Conservation (phyloP, 2,329 filamentous ascomycete genomes). For the Myriosclerotinia curreyana region DNA sequence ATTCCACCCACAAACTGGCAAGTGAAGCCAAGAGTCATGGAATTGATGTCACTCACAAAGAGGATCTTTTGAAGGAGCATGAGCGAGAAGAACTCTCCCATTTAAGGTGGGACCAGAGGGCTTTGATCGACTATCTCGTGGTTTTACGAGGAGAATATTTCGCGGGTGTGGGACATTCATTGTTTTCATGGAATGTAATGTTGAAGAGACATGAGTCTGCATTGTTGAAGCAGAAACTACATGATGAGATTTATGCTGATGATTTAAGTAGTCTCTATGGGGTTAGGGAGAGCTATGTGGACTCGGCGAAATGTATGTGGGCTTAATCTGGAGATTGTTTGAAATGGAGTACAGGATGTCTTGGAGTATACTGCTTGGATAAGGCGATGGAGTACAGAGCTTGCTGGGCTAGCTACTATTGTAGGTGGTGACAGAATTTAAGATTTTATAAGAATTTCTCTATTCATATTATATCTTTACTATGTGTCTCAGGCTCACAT, state of each 20-base stretch:
- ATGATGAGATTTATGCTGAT: conserved; percentile 15
- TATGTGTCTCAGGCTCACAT: not conserved
- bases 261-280: conserved; percentile 22
- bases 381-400: conserved; percentile 1
- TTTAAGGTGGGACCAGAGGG: conserved; percentile 49
- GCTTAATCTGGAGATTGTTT: conserved; percentile 6
- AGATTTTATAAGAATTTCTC: not conserved
- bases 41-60: conserved; percentile 45
- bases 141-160: conserved; percentile 45
- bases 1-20: conserved; percentile 42
- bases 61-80: conserved; percentile 43
- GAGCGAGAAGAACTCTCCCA: conserved; percentile 37
- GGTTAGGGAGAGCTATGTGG: conserved; percentile 18
- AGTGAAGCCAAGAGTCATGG: conserved; percentile 40
- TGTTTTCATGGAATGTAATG: conserved; percentile 49
- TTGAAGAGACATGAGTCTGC: conserved; percentile 32
- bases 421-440: not conserved
- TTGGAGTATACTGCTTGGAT: conserved; percentile 10
- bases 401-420: conserved; percentile 12
- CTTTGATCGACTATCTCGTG: conserved; percentile 51
- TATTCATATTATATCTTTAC: not conserved
- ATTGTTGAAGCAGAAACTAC: conserved; percentile 19
- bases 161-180: conserved; percentile 46
- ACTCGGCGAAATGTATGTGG: conserved; percentile 22
- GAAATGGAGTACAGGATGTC: not conserved